Evolutionary conservation across 768 basidiomycete species (phyloP), one percentile per base, ranked within the genome.

Genomic region (Naganishia onofrii): DNA sequence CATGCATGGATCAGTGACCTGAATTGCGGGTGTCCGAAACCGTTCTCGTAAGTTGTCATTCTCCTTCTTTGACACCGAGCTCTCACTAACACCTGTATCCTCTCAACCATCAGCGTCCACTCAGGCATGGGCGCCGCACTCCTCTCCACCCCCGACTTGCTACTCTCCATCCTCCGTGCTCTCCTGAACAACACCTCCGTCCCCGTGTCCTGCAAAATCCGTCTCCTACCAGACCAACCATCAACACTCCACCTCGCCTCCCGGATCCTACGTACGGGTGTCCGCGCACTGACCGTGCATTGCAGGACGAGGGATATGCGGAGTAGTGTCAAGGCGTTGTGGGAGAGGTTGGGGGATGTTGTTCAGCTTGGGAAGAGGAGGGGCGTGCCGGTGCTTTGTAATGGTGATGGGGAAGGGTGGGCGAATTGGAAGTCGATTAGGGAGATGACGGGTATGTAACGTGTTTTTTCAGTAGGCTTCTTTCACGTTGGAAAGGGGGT

Each of bases 21-120:
- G 71, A 98, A 98, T 80, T 98, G 96, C 77, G 96, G 95, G 0
- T 99, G 95, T 77, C 94, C 94, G 0, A 95, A 95, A 76, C 91
- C 93, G 0, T 97, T 97, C 81, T 95, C 93, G 26, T 79, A 67
- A 54, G 78, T 74, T 21, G n/a, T 36, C n/a, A n/a, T 44, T 55
- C 29, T 36, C n/a, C 26, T 26, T 4, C 28, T 57, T 21, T 31
- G 32, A 55, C 34, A n/a, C 48, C 29, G 28, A 19, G 31, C 19
- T 51, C 38, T 28, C 36, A 17, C 67, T 46, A 26, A 53, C 10
- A 23, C 7, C 42, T 57, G 55, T 65, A 69, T n/a, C 70, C 58
- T 31, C 19, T 19, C 31, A 70, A 42, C 15, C n/a, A 17, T n/a
- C 53, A 72, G 78, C 31, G 78, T 77, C 10, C 79, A 81, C 65